Evolutionary conservation across 192 early-diverging fungal species (phyloP).

Genomic region (Coemansia sp.): DNA sequence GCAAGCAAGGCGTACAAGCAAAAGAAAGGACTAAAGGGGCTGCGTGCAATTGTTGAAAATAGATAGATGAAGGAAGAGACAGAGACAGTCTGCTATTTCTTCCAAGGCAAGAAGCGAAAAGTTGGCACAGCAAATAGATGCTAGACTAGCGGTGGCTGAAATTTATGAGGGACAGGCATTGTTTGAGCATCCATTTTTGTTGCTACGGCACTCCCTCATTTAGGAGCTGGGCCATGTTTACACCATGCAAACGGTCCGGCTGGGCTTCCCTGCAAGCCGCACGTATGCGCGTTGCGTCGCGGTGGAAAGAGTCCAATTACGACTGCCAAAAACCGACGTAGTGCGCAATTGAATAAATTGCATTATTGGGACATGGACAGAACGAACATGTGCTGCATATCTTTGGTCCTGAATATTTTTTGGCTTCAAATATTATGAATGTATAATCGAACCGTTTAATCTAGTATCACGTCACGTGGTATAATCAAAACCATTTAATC

Average conservation of each 20-base stretch:
- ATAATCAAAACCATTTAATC: not conserved
- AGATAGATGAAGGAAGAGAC: constrained; percentile 3
- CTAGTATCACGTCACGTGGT: not conserved
- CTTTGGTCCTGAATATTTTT: too few species aligned
- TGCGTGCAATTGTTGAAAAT: not conserved
- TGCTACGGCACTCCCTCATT: not conserved
- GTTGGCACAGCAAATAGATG: not conserved
- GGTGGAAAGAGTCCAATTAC: not conserved
- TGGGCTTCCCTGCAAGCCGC: not conserved
- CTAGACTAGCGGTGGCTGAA: not conserved
- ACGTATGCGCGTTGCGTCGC: not conserved
- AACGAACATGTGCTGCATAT: too few species aligned
- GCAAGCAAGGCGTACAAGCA: not conserved
- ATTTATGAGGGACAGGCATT: not conserved
- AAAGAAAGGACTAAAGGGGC: not conserved
- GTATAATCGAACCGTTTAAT: not conserved
- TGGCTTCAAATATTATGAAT: too few species aligned
- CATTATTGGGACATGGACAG: too few species aligned
- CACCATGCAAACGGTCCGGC: not conserved
- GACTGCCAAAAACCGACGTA: not conserved
- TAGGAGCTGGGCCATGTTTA: not conserved
- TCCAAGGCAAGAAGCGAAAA: not conserved
- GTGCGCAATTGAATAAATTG: too few species aligned
- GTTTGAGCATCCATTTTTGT: not conserved
- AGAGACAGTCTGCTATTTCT: not conserved